phyloP scores from a whole-genome alignment of 352 stramenopile genomes.

The Blastocystis sp. region DNA sequence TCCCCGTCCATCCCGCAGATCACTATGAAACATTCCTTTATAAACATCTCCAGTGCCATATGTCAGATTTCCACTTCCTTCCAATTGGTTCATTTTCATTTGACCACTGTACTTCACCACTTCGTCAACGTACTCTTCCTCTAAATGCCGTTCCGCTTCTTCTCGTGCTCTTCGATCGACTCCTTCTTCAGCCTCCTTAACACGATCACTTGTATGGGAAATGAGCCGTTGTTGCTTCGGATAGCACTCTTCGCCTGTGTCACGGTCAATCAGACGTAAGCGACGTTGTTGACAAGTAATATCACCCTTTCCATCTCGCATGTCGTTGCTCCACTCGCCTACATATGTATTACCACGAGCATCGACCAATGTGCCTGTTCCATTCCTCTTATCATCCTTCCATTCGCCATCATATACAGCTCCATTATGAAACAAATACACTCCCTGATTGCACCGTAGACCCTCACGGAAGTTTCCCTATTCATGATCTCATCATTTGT shows the following conservation, averaged over 20 bases:
- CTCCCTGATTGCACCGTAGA: neutral
- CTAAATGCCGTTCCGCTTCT: neutral
- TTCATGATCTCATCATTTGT: neutral
- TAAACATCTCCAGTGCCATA: conserved; percentile 28
- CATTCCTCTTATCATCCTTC: conserved; percentile 48
- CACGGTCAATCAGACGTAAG: neutral
- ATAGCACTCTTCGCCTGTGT: conserved; percentile 31
- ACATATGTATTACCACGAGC: conserved; percentile 31
- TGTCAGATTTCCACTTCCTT: neutral
- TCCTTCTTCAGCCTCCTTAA: conserved; percentile 32
- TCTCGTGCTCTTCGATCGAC: neutral
- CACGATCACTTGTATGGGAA: conserved; percentile 29
- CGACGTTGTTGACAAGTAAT: conserved; percentile 23
- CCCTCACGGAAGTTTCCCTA: conserved; percentile 46
- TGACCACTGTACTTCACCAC: conserved; percentile 12
- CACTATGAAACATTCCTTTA: conserved; percentile 25
- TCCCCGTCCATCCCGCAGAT: conserved; percentile 15
- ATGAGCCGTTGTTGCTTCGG: conserved; percentile 39
- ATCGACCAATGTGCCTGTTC: conserved; percentile 5
- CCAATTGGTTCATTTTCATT: neutral
- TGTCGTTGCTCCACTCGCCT: conserved; percentile 50
- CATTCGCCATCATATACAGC: conserved; percentile 46
- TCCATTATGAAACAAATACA: conserved; percentile 50
- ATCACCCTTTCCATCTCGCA: neutral
- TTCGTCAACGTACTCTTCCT: conserved; percentile 39